Evolutionary conservation across 1,139 yeast species (phyloP).

Genomic region (Lizanozyma gosingica): DNA sequence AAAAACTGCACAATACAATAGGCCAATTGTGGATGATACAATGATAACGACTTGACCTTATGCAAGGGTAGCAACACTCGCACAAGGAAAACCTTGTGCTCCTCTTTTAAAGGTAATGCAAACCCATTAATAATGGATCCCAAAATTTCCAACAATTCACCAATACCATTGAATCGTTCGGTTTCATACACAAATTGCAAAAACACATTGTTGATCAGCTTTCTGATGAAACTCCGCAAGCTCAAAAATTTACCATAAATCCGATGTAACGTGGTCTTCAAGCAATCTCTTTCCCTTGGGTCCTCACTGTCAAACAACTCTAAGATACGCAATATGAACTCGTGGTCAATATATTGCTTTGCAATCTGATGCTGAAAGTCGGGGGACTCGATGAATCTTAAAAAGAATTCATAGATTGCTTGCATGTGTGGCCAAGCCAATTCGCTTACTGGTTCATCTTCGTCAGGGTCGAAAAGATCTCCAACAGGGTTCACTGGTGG

Average conservation of each 20-base stretch:
- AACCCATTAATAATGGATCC: conserved; percentile 97
- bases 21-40: conserved; percentile 94
- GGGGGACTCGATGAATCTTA: conserved; percentile 87
- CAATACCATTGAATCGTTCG: conserved; percentile 91
- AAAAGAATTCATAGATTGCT: conserved; percentile 86
- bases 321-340: conserved; percentile 68
- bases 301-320: conserved; percentile 95
- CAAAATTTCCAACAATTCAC: conserved; percentile 86
- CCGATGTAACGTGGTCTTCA: conserved; percentile 90
- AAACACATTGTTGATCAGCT: conserved; percentile 86
- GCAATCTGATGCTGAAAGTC: conserved; percentile 93
- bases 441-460: conserved; percentile 95
- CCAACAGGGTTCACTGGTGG: conserved; percentile 98
- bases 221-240: conserved; percentile 82
- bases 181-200: conserved; percentile 92
- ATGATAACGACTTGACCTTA: conserved; percentile 77
- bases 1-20: conserved; percentile 94
- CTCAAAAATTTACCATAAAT: conserved; percentile 92
- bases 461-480: conserved; percentile 95
- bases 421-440: conserved; percentile 99
- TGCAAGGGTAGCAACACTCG: conserved; percentile 90
- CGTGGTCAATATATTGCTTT: conserved; percentile 87
- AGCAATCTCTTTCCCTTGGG: conserved; percentile 89
- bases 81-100: conserved; percentile 84
- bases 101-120: conserved; percentile 94